Percentiles rank a stretch among this genome's conserved stretches.
These are phyloP conservation scores for Entamoeba histolytica DNA, from an alignment of 208 protist genomes.

Conservation along the genomic window DNA sequence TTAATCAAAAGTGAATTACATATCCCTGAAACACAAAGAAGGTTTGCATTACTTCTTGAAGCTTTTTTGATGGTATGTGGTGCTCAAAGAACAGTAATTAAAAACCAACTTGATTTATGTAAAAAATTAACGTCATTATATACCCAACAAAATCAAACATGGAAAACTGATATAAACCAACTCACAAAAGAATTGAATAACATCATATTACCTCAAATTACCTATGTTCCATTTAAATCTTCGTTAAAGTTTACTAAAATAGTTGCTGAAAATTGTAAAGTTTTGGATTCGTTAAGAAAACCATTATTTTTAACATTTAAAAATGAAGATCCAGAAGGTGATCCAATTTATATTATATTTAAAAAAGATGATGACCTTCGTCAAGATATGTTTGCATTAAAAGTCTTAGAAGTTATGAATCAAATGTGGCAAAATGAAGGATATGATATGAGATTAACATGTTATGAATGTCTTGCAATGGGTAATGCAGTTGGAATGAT, in stretches of 20 bases:
- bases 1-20: not conserved
- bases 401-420: conserved; percentile 43
- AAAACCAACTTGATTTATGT: not conserved
- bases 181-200: not conserved
- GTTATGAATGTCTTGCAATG: not conserved
- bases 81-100: not conserved
- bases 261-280: not conserved
- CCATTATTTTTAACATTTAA: not conserved
- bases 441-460: not conserved
- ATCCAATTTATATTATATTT: conserved; percentile 2
- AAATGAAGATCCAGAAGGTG: not conserved
- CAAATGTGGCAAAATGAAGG: conserved; percentile 26
- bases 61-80: not conserved
- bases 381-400: conserved; percentile 46
- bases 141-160: not conserved
- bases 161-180: not conserved
- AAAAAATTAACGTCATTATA: not conserved
- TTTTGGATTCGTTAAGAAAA: not conserved
- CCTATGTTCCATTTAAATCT: not conserved
- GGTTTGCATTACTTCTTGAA: not conserved
- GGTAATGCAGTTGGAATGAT: conserved; percentile 1
- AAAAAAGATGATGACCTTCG: conserved; percentile 41
- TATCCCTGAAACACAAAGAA: not conserved
- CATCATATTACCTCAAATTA: not conserved
- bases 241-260: not conserved